These are phyloP conservation scores for Bolboschoenus planiculmis DNA, from an alignment of 176 grass and related monocot genomes.

Conservation along the genomic window DNA sequence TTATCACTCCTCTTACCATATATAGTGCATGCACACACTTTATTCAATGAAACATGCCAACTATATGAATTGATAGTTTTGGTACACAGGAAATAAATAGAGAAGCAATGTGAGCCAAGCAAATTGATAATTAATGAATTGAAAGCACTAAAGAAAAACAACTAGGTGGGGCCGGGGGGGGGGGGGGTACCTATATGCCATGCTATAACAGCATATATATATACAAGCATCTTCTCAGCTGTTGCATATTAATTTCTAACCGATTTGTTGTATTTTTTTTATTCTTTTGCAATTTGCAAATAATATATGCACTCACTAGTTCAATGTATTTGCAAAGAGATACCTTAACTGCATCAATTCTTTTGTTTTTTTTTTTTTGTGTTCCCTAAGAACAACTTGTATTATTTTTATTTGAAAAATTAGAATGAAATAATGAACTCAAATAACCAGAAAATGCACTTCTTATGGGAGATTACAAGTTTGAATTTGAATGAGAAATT, in stretches of 20 bases:
- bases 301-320: neutral
- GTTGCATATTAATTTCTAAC: neutral
- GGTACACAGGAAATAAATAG: neutral
- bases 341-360: neutral
- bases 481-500: neutral
- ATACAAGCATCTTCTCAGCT: neutral
- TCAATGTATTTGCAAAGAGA: neutral
- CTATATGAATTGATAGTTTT: neutral
- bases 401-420: no score
- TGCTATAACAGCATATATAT: neutral
- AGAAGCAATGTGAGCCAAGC: neutral
- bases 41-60: slow-evolving; percentile 1
- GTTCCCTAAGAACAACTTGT: neutral
- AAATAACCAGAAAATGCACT: no score
- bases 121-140: neutral
- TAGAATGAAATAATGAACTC: no score
- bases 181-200: no score
- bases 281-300: neutral
- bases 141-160: neutral
- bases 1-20: no score
- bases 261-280: neutral
- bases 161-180: no score
- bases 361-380: neutral
- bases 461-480: no score
- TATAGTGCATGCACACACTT: neutral